Conservation (phyloP, 176 grass and related monocot species). For the Puccinellia tenuiflora region DNA sequence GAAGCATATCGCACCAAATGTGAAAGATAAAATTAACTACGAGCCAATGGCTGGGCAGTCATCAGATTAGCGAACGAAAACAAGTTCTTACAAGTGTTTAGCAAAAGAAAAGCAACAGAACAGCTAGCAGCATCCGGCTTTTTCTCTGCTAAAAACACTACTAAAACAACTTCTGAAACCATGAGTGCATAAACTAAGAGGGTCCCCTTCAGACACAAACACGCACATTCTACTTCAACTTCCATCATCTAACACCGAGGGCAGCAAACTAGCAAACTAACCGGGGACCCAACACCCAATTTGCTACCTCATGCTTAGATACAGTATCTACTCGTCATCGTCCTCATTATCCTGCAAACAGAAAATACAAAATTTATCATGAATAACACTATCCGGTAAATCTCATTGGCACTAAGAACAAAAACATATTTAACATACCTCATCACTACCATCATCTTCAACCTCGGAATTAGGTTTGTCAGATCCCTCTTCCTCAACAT, state of each 20-base stretch:
- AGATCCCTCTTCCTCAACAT: slow-evolving; percentile 50
- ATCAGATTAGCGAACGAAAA: slow-evolving; percentile 31
- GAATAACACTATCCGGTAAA: not conserved
- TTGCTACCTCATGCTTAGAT: slow-evolving; percentile 32
- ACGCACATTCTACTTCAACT: not conserved
- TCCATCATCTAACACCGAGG: slow-evolving; percentile 11
- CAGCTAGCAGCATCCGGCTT: slow-evolving; percentile 27
- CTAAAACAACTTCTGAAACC: slow-evolving; percentile 16
- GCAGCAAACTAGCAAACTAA: slow-evolving; percentile 50
- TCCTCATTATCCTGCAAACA: slow-evolving; percentile 54
- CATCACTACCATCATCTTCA: slow-evolving; percentile 52
- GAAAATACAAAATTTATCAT: not conserved
- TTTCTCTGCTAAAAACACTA: slow-evolving; percentile 51
- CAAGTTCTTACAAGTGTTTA: slow-evolving; percentile 34
- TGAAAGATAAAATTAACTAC: slow-evolving; percentile 13
- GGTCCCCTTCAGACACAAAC: slow-evolving; percentile 23
- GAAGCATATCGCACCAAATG: not conserved
- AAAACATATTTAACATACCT: slow-evolving; percentile 26
- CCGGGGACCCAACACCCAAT: slow-evolving; percentile 38
- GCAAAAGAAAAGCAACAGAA: slow-evolving; percentile 46
- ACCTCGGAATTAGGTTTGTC: slow-evolving; percentile 79
- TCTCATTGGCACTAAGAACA: not conserved
- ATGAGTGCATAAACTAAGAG: slow-evolving; percentile 16
- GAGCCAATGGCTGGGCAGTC: slow-evolving; percentile 19
- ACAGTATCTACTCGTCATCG: slow-evolving; percentile 60